phyloP scores from a whole-genome alignment of 352 stramenopile genomes.

The Phytophthora sojae region DNA sequence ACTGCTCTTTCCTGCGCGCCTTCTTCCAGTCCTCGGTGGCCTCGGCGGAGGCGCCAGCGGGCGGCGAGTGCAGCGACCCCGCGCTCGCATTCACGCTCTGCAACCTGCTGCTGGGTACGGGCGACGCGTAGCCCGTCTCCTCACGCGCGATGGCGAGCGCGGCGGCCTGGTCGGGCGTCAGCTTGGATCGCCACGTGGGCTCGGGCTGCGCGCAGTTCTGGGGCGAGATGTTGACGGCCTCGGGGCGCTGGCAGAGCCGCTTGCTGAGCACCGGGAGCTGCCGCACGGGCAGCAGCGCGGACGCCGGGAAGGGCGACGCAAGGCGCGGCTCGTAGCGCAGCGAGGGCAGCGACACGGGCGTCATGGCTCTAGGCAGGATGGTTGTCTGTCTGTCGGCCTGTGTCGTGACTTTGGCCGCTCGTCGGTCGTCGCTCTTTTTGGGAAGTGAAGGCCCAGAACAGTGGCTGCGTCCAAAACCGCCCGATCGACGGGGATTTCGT shows the following conservation, averaged over 20 bases:
- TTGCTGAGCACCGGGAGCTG: conserved; percentile 17
- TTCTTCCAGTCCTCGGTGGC: conserved; percentile 47
- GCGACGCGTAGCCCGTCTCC: conserved; percentile 22
- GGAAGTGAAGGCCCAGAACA: too few relatives aligned
- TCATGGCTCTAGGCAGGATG: background rate
- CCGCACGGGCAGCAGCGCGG: background rate
- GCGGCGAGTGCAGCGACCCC: background rate
- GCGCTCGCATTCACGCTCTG: background rate
- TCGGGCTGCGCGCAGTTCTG: background rate
- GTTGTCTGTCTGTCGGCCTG: too few relatives aligned
- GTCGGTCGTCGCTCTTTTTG: background rate
- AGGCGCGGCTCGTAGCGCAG: too few relatives aligned
- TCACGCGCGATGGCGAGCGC: conserved; percentile 29
- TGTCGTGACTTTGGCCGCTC: too few relatives aligned
- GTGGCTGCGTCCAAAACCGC: background rate
- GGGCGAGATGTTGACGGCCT: background rate
- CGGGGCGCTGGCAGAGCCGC: conserved; percentile 7
- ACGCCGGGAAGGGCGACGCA: background rate
- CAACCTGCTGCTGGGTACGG: background rate
- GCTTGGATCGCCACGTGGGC: conserved; percentile 21
- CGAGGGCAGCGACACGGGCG: background rate
- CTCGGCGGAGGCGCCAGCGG: background rate
- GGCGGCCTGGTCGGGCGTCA: conserved; percentile 29
- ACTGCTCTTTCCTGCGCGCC: conserved; percentile 60
- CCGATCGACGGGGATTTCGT: background rate